Evolutionary conservation across 2,329 filamentous ascomycete genomes (phyloP), one percentile per base, ranked within the genome.

Genomic region (Bipolaris gigantea): DNA sequence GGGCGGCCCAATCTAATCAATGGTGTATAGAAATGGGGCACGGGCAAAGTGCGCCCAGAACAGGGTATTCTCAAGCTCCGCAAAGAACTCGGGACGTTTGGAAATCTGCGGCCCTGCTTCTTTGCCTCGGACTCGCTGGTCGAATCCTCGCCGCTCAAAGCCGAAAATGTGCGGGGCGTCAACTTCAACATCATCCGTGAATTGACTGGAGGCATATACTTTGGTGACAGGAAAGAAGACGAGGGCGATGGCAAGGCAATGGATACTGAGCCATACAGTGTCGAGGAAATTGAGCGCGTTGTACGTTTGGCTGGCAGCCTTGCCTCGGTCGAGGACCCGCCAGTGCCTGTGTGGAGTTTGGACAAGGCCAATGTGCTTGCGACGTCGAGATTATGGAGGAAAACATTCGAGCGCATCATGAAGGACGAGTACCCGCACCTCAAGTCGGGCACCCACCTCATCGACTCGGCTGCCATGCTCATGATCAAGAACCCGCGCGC

Each of bases 281-380:
- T 89, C 36, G 74, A 82, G 48, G 94, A 97, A 81, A 88, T 97
- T 60, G 90, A 96, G 83, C 87, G 93, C 47, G 86, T 97, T 64
- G 89, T 89, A 9, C 83, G 92, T 35, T 82, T 97, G 38, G 92
- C 88, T 2, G 93, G 86, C 5, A 85, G 88, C 77, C 81, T 97
- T 23, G 93, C 93, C 3, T 81, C 92, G 48, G 87, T 88, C 45
- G 84, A 88, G 64, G 81, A 88, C 73, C 89, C 90, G 1, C 89
- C 89, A 1, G 81, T 87, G 34, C 88, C 88, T 50, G 90, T 97
- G 42, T 90, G 86, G 87, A 90, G 85, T 71, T 79, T 97, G 70
- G 94, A 97, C 78, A 97, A 97, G 85, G 94, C 93, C 51, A 97
- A 97, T 72, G 93, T 97, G 46, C 83, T 97, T 61, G 93, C 93